Evolutionary conservation across 2,329 filamentous ascomycete genomes (phyloP), one percentile per base, ranked within the genome.

Genomic region (Alternaria ventricosa): DNA sequence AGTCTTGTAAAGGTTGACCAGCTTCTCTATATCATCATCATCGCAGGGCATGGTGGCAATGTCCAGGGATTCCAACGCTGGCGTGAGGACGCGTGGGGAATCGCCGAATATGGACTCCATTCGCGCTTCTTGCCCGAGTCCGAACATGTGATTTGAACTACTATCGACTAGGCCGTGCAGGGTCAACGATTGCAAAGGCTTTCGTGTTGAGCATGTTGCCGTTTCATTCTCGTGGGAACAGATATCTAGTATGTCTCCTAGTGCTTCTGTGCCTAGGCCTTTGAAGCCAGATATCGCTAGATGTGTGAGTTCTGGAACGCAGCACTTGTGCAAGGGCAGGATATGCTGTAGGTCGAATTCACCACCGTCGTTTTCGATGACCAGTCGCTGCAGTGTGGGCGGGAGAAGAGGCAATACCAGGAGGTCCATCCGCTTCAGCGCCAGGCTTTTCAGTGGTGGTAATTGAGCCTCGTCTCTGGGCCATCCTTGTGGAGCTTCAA

Each of bases 21-120:
- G 62, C 3, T 61, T 33, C 8, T 77, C 74, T 11, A 80, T 67
- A 13, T 75, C 71, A 22, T 76, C 72, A 61, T 82, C 80, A 20
- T 70, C 63, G 28, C 70, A 66, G 3, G 65, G 64, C 13, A 72
- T 59, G 1, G 57, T 65, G 9, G 69, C 47, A 2, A 77, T 28
- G 11, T 67, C 56, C 5, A 78, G 58, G 1, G 64, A 56, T 4
- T 64, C 46, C 5, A 78, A 63, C 0, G 66, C 25, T 0, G 55
- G 67, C 0, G 74, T 73, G 12, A 77, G 67, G 47, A 78, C 64
- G 6, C 76, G 74, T 0, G 68, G 66, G 1, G 71, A 74, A 7
- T n/a, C 9, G 3, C 50, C 28, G 33, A 73, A 50, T 10, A 74
- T 60, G 18, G 65, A 64, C 6, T 49, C 47, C 0, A 36, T 22